These are phyloP conservation scores for Handroanthus guayacan DNA, from an alignment of 257 asterid species.

Conservation along the genomic window DNA sequence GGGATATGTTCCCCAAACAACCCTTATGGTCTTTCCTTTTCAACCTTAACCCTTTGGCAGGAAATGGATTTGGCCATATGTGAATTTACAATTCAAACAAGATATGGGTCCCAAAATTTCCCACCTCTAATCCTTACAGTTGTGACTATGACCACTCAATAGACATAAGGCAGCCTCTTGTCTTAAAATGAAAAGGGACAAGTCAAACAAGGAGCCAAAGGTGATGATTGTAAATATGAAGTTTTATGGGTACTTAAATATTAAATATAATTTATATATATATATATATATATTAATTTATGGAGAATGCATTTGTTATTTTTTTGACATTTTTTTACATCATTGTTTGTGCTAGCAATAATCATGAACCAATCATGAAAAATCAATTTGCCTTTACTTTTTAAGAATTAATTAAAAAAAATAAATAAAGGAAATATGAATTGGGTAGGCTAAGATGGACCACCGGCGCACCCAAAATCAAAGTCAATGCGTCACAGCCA, in stretches of 20 bases:
- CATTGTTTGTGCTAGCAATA: not conserved
- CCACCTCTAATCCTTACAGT: not conserved
- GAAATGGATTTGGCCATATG: not conserved
- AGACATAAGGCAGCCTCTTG: not conserved
- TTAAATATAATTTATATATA: too few species aligned
- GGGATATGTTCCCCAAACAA: not conserved
- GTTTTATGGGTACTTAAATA: too few species aligned
- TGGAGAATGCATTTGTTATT: not conserved
- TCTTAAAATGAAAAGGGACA: not conserved
- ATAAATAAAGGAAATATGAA: not conserved
- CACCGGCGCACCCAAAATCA: not conserved
- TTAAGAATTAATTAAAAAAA: not conserved
- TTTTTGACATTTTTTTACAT: not conserved
- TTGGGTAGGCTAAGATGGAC: not conserved
- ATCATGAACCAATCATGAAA: constrained; percentile 9
- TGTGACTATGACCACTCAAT: not conserved
- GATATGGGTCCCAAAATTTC: not conserved
- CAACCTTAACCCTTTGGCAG: not conserved
- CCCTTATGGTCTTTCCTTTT: not conserved
- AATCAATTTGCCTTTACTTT: not conserved
- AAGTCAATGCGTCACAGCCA: not conserved
- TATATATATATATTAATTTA: too few species aligned
- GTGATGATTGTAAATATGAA: too few species aligned
- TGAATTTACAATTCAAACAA: not conserved
- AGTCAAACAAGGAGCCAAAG: not conserved